Conservation (phyloP, 1,284 basidiomycete species). For the Sporisorium sorghi region DNA sequence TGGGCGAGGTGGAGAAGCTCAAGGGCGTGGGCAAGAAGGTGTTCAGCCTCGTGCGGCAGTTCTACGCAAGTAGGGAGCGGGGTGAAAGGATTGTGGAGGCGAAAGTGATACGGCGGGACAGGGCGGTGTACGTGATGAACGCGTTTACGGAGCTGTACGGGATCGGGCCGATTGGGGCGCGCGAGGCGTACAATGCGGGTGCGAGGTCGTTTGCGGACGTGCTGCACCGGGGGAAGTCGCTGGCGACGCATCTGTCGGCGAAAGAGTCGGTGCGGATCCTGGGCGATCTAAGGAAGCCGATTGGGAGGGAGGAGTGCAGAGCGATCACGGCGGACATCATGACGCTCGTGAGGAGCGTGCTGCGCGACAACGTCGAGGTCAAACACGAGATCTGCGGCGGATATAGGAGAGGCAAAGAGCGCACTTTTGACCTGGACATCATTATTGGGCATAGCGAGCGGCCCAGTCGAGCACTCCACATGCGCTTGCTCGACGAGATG, state of each 20-base stretch:
- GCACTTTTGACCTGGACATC: constrained; percentile 56
- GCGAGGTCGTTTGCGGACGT: constrained; percentile 59
- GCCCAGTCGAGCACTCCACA: constrained; percentile 27
- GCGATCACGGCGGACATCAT: constrained; percentile 44
- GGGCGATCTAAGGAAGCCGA: constrained; percentile 45
- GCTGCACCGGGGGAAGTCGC: constrained; percentile 37
- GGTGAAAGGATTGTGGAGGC: constrained; percentile 57
- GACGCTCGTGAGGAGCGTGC: constrained; percentile 12
- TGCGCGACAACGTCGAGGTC: constrained; percentile 22
- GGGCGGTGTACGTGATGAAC: constrained; percentile 53
- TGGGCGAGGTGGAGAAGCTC: constrained; percentile 42
- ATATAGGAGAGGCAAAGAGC: constrained; percentile 53
- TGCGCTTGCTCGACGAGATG: constrained; percentile 39
- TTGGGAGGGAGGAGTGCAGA: constrained; percentile 48
- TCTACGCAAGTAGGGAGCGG: constrained; percentile 19
- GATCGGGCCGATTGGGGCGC: constrained; percentile 59
- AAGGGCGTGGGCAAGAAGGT: constrained; percentile 66
- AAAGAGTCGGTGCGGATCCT: constrained; percentile 54
- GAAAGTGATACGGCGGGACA: constrained; percentile 54
- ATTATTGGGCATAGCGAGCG: constrained; percentile 44
- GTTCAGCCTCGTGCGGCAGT: constrained; percentile 53
- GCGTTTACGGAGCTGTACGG: constrained; percentile 62
- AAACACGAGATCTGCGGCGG: constrained; percentile 56
- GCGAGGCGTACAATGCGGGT: constrained; percentile 59
- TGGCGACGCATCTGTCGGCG: constrained; percentile 46